Evolutionary conservation across 2,329 filamentous ascomycete species (phyloP), one percentile per base, ranked within the genome.

Genomic region (Davidsoniella virescens): DNA sequence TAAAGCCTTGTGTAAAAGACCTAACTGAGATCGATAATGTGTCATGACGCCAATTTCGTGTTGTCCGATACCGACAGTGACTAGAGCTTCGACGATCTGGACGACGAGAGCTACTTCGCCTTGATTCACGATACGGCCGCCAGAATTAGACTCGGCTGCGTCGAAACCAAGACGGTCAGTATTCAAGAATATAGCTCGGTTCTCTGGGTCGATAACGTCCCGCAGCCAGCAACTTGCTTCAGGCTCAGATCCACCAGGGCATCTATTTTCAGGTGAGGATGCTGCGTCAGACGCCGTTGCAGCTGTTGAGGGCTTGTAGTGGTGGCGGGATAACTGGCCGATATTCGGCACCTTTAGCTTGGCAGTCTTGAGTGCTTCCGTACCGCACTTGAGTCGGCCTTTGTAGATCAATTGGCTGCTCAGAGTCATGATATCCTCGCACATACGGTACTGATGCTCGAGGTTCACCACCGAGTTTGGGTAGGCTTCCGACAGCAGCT

Each of bases 361-460:
- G 37, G 77, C 77, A 33, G 70, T 69, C 9, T 87, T 84, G 9
- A 96, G 78, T 48, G 75, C 71, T 44, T 82, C 72, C 4, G 81
- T 94, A 20, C 92, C 92, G 60, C 92, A 98, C 59, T 92, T 90
- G 37, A 98, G 73, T 36, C 80, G 77, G 4, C 88, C 90, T n/a
- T 81, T 72, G 66, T 98, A 98, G 59, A 98, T 95, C 51, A 98
- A 74, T 1, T 77, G 84, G 63, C 95, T 98, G 55, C 87, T 93
- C 12, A 98, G 73, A 2, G 82, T 75, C 90, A 96, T 96, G 54
- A 98, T 84, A 54, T 98, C 92, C 57, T 92, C 84, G 59, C 87
- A 94, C 92, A 98, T 98, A 54, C 92, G 86, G 62, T 98, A 98
- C 62, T 98, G 92, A 59, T 95, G 87, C 59, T 92, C 87, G 1